These are phyloP conservation scores for Globisporangium ultimum DNA, from an alignment of 352 stramenopile genomes.

Conservation along the genomic window DNA sequence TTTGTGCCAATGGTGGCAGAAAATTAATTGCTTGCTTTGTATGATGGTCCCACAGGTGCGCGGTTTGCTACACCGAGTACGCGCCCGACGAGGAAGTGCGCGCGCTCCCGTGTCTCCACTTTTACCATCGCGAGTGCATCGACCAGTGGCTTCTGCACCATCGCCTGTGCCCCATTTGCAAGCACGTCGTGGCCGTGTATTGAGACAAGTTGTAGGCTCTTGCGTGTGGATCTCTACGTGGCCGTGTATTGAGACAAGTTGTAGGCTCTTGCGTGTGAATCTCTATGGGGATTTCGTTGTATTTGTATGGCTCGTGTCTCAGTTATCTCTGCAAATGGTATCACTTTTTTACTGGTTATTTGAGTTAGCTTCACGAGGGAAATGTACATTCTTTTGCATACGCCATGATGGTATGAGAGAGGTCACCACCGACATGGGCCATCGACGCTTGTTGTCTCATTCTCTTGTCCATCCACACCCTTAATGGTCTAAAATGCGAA, in stretches of 20 bases:
- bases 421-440: too few species aligned
- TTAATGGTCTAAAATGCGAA: constrained; percentile 93
- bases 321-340: too few species aligned
- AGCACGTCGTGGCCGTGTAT: constrained; percentile 78
- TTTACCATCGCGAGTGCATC: constrained; percentile 89
- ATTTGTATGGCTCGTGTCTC: too few species aligned
- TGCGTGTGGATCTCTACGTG: constrained; percentile 17
- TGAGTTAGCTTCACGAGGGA: too few species aligned
- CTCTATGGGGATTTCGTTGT: too few species aligned
- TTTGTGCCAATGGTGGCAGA: neutral
- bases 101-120: constrained; percentile 81
- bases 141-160: constrained; percentile 88
- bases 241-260: constrained; percentile 46
- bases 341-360: too few species aligned
- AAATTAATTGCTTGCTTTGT: too few species aligned
- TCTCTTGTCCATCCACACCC: neutral
- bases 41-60: constrained; percentile 28
- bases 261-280: too few species aligned
- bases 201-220: constrained; percentile 13
- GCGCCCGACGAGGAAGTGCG: constrained; percentile 72
- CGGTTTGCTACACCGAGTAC: constrained; percentile 85
- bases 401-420: too few species aligned
- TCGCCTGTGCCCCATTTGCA: constrained; percentile 85
- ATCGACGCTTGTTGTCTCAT: too few species aligned
- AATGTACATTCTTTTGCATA: too few species aligned